phyloP scores from a whole-genome alignment of 768 basidiomycete genomes.

The Lactifluus volemus region DNA sequence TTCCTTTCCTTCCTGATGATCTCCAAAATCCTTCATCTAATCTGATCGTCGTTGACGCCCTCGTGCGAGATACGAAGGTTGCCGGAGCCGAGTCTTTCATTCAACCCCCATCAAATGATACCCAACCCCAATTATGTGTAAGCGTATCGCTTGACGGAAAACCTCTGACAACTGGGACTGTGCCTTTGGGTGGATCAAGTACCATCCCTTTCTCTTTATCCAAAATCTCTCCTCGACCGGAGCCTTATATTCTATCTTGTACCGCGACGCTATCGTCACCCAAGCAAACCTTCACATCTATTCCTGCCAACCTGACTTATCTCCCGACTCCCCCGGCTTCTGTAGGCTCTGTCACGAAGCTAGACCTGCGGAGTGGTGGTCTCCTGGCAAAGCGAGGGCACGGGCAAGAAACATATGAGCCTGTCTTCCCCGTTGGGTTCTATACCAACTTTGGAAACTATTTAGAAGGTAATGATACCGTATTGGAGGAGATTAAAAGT shows the following conservation, averaged over 20 bases:
- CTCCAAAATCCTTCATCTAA: conserved; percentile 9
- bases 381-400: conserved; percentile 32
- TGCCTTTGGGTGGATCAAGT: conserved; percentile 29
- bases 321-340: conserved; percentile 30
- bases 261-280: conserved; percentile 22
- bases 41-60: conserved; percentile 32
- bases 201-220: conserved; percentile 30
- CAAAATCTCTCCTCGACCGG: conserved; percentile 24
- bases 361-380: conserved; percentile 38
- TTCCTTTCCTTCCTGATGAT: conserved; percentile 41
- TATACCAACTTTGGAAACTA: conserved; percentile 55
- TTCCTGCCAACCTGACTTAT: conserved; percentile 30
- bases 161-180: conserved; percentile 1
- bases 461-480: conserved; percentile 41
- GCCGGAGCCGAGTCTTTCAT: conserved; percentile 29
- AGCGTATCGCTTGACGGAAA: conserved; percentile 24
- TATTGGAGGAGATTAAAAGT: conserved; percentile 47
- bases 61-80: conserved; percentile 30
- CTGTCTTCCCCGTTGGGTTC: conserved; percentile 63
- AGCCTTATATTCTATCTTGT: conserved; percentile 30
- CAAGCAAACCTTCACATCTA: conserved; percentile 27
- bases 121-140: conserved; percentile 21
- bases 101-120: conserved; percentile 11
- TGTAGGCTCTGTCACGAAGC: conserved; percentile 37
- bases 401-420: conserved; percentile 23